Evolutionary conservation across 2,329 filamentous ascomycete genomes (phyloP).

Genomic region (Hymenoscyphus albidus): DNA sequence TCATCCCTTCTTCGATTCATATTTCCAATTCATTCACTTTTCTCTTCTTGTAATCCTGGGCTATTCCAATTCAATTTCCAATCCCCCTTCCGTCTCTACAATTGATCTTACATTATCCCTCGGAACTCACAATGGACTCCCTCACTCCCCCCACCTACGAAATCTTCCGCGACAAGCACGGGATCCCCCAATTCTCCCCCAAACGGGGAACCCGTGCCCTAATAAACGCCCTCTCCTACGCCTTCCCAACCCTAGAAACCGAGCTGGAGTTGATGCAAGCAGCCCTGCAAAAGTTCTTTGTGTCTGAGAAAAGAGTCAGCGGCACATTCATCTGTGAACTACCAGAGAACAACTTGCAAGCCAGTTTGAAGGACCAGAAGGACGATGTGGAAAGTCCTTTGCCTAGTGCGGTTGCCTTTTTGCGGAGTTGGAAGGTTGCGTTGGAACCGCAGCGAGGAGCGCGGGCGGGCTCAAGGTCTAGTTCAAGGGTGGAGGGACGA

Average conservation of each 20-base stretch:
- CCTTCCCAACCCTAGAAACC: constrained; percentile 21
- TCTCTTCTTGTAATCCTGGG: neutral
- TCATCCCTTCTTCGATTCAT: neutral
- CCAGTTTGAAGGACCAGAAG: constrained; percentile 18
- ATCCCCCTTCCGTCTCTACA: too few species aligned
- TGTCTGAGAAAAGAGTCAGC: constrained; percentile 15
- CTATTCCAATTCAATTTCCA: neutral
- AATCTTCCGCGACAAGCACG: constrained; percentile 23
- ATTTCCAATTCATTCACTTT: neutral
- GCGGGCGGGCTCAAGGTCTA: neutral
- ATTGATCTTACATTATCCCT: neutral
- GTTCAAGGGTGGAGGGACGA: constrained; percentile 11
- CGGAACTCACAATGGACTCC: constrained; percentile 3
- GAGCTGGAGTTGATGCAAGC: constrained; percentile 25
- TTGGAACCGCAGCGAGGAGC: constrained; percentile 2
- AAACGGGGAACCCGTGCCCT: constrained; percentile 22
- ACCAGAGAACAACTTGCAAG: constrained; percentile 21
- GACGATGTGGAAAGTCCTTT: constrained; percentile 12
- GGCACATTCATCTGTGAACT: constrained; percentile 20
- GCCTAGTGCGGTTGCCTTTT: constrained; percentile 10
- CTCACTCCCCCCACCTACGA: constrained; percentile 17
- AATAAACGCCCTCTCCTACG: constrained; percentile 22
- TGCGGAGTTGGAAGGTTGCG: constrained; percentile 18
- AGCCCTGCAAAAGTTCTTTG: constrained; percentile 22
- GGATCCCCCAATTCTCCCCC: constrained; percentile 23